Evolutionary conservation across 768 basidiomycete species (phyloP).

Genomic region (Naganishia randhawae): DNA sequence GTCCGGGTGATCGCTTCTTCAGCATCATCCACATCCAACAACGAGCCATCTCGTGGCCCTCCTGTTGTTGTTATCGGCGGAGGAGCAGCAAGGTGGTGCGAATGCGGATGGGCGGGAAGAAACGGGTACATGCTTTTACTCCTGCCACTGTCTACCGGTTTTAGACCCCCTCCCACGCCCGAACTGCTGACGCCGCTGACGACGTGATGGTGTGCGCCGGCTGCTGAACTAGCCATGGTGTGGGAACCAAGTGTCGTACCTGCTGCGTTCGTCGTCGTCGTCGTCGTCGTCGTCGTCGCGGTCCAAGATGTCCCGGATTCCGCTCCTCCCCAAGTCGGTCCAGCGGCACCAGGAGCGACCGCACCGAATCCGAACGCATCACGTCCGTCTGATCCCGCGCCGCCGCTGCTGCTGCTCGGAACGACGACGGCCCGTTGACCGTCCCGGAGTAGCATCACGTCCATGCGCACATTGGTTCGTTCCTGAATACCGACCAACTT

Average conservation of each 20-base stretch:
- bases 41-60: background rate
- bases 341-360: no score
- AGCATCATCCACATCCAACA: background rate
- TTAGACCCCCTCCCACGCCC: conserved; percentile 28
- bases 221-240: background rate
- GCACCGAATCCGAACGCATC: background rate
- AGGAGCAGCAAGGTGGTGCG: background rate
- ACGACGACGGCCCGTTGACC: background rate
- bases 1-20: background rate
- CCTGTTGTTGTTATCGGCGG: background rate
- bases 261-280: no score
- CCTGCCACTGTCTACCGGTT: conserved; percentile 32
- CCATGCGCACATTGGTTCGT: background rate
- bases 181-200: conserved; percentile 20
- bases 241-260: no score
- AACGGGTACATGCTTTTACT: conserved; percentile 13
- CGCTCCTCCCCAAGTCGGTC: no score
- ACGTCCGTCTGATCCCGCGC: background rate
- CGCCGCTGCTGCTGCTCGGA: background rate
- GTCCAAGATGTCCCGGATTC: background rate
- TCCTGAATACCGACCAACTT: background rate
- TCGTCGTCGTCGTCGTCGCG: no score
- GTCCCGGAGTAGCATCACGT: background rate
- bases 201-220: conserved; percentile 69
- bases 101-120: conserved; percentile 9